Conservation (phyloP, 2,329 filamentous ascomycete species). For the Didymellaceae sp. region DNA sequence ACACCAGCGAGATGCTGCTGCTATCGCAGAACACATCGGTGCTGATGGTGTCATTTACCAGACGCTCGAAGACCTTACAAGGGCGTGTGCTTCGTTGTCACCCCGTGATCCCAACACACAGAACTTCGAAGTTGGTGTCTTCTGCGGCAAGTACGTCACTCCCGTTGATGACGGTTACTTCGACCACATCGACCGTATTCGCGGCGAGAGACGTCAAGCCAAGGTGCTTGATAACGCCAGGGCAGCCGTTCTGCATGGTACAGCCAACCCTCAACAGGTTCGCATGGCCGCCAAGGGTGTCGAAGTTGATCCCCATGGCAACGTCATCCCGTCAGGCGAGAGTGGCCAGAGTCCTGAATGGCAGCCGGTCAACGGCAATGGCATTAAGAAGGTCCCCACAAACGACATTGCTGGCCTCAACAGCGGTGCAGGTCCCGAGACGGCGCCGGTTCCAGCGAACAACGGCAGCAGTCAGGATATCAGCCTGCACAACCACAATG, state of each 20-base stretch:
- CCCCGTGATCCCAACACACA: conserved; percentile 62
- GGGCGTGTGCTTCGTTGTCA: conserved; percentile 75
- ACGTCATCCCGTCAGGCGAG: conserved; percentile 60
- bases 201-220: conserved; percentile 72
- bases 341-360: conserved; percentile 30
- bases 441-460: conserved; percentile 29
- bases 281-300: conserved; percentile 68
- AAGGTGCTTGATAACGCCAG: conserved; percentile 71
- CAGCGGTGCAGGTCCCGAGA: conserved; percentile 32
- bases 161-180: conserved; percentile 82
- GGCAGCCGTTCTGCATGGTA: conserved; percentile 68
- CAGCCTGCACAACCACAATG: conserved; percentile 63
- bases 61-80: conserved; percentile 78
- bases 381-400: conserved; percentile 21
- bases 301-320: conserved; percentile 61
- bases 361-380: conserved; percentile 31
- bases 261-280: conserved; percentile 66
- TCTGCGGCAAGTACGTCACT: conserved; percentile 86
- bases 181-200: conserved; percentile 74
- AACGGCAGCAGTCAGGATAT: conserved; percentile 60
- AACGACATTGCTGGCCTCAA: conserved; percentile 24
- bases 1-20: conserved; percentile 66
- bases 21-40: conserved; percentile 71
- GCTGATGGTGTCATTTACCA: conserved; percentile 81
- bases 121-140: conserved; percentile 89